These are phyloP conservation scores for Exsudoporus floridanus DNA, from an alignment of 1,284 basidiomycete genomes.

Conservation along the genomic window DNA sequence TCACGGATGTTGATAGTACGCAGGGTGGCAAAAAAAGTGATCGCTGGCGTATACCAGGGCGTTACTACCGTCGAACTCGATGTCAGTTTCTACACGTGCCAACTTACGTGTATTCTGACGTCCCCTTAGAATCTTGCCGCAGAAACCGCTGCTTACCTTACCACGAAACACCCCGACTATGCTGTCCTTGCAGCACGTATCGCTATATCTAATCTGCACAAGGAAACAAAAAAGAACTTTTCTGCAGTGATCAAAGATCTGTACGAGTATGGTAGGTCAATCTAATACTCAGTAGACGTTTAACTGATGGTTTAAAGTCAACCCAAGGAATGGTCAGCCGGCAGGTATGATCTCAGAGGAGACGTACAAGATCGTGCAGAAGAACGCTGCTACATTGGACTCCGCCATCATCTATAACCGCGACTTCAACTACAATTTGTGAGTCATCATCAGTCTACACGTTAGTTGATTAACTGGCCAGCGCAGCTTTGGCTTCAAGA, in stretches of 20 bases:
- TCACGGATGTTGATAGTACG: slow-evolving; percentile 6
- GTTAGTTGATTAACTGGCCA: slow-evolving; percentile 1
- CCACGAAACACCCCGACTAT: slow-evolving; percentile 97
- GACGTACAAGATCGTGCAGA: slow-evolving; percentile 82
- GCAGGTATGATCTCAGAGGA: slow-evolving; percentile 93
- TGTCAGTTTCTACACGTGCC: slow-evolving; percentile 46
- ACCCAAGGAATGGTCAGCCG: slow-evolving; percentile 89
- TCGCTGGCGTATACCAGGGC: slow-evolving; percentile 92
- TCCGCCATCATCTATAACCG: slow-evolving; percentile 97
- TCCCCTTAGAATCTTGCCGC: slow-evolving; percentile 81
- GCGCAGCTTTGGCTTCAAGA: slow-evolving; percentile 96
- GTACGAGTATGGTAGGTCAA: slow-evolving; percentile 78
- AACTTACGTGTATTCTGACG: slow-evolving; percentile 10
- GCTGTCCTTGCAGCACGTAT: slow-evolving; percentile 98
- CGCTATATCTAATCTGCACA: slow-evolving; percentile 98
- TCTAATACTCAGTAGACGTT: not conserved
- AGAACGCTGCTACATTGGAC: slow-evolving; percentile 83
- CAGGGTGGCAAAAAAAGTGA: slow-evolving; percentile 92
- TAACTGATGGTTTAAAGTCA: slow-evolving; percentile 56
- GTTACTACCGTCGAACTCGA: slow-evolving; percentile 98
- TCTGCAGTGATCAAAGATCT: slow-evolving; percentile 90
- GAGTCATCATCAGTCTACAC: slow-evolving; percentile 28
- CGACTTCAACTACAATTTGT: slow-evolving; percentile 97
- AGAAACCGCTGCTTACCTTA: slow-evolving; percentile 97
- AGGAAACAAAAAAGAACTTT: slow-evolving; percentile 98